These are phyloP conservation scores for Reticulascus tulasneorum DNA, from an alignment of 2,329 filamentous ascomycete species.

Conservation along the genomic window DNA sequence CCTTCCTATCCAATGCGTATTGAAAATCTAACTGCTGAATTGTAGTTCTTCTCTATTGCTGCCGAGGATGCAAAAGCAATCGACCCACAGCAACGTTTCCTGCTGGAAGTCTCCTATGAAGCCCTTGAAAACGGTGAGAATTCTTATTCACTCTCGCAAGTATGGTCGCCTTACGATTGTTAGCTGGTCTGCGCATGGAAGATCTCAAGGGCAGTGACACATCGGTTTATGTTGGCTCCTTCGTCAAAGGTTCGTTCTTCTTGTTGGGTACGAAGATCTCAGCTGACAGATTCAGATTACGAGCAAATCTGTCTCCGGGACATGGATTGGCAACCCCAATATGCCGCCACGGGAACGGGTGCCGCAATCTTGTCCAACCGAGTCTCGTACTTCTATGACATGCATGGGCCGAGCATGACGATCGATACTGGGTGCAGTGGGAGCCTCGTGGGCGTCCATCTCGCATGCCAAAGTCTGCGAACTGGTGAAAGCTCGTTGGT, in stretches of 20 bases:
- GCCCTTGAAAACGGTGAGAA: constrained; percentile 45
- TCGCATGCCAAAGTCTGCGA: constrained; percentile 46
- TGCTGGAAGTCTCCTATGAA: constrained; percentile 48
- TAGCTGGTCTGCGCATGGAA: constrained; percentile 41
- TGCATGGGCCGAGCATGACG: constrained; percentile 52
- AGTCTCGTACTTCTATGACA: constrained; percentile 51
- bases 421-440: constrained; percentile 58
- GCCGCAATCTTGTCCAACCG: constrained; percentile 52
- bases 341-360: constrained; percentile 50
- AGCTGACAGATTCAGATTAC: constrained; percentile 37
- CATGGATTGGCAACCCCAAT: constrained; percentile 44
- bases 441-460: constrained; percentile 49
- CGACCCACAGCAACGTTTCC: constrained; percentile 49
- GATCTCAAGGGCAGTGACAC: constrained; percentile 40
- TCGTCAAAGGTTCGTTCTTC: constrained; percentile 39
- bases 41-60: constrained; percentile 47
- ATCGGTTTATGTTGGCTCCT: constrained; percentile 47
- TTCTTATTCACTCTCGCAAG: background rate
- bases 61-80: constrained; percentile 48
- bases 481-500: constrained; percentile 39
- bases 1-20: background rate
- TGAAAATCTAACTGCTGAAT: background rate
- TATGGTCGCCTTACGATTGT: background rate
- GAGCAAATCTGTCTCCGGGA: constrained; percentile 47
- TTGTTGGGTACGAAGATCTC: background rate